A percentile compares a stretch with the other conserved stretches of the same genome.
Conservation (phyloP, 129 eudicot species). For the Centrapalus pauciflorus region DNA sequence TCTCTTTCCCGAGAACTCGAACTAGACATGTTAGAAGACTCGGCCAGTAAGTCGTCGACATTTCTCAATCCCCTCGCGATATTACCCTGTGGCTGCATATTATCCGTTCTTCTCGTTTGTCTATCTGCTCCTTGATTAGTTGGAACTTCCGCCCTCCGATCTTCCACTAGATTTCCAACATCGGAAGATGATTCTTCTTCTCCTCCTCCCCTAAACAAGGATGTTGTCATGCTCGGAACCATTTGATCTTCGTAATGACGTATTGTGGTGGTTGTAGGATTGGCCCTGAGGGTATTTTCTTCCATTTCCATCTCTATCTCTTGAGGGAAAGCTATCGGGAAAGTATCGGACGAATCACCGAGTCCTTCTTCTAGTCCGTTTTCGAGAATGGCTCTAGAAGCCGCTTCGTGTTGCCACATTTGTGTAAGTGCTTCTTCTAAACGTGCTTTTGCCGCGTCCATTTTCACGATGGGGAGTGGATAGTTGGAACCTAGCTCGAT, state of each 20-base stretch:
- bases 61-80: constrained; percentile 33
- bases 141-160: constrained; percentile 65
- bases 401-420: constrained; percentile 70
- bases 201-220: constrained; percentile 45
- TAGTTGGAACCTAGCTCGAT: constrained; percentile 83
- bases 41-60: constrained; percentile 62
- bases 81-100: constrained; percentile 26
- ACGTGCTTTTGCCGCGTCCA: constrained; percentile 61
- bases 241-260: constrained; percentile 61
- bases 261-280: constrained; percentile 23
- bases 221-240: constrained; percentile 74
- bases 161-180: constrained; percentile 26
- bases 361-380: constrained; percentile 78
- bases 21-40: constrained; percentile 49
- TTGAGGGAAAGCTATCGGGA: constrained; percentile 59
- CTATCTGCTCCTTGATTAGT: constrained; percentile 14
- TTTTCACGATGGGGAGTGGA: constrained; percentile 68
- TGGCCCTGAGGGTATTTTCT: constrained; percentile 36
- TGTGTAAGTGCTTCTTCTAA: constrained; percentile 49
- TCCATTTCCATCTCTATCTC: constrained; percentile 58
- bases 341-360: constrained; percentile 51
- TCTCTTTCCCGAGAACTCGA: constrained; percentile 53
- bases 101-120: constrained; percentile 23
- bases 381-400: constrained; percentile 53
- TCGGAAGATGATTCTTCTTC: constrained; percentile 51